A percentile compares a stretch with the other conserved stretches of the same genome.
Evolutionary conservation across 305 asterid genomes (phyloP).

Genomic region (Solanum chacoense): DNA sequence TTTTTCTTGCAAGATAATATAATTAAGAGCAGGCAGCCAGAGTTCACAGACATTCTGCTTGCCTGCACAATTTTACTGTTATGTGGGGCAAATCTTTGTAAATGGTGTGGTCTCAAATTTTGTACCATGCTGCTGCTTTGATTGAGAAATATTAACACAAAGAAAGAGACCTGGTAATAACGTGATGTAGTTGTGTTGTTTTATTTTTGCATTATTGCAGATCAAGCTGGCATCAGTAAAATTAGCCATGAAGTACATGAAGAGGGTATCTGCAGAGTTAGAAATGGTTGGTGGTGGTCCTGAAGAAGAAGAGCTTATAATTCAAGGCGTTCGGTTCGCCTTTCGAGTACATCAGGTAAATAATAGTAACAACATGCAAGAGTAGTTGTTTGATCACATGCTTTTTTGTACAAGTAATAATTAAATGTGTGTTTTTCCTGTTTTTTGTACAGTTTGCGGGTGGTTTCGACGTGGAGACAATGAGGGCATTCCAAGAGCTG

Average conservation of each 20-base stretch:
- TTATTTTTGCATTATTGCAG: slow-evolving; percentile 29
- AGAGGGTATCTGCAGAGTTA: slow-evolving; percentile 82
- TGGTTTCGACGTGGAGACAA: slow-evolving; percentile 87
- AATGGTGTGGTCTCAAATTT: background rate
- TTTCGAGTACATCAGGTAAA: slow-evolving; percentile 73
- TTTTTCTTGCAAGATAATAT: background rate
- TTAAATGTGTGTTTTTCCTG: background rate
- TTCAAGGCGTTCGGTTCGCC: slow-evolving; percentile 90
- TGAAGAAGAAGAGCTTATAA: slow-evolving; percentile 89
- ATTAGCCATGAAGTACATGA: slow-evolving; percentile 95
- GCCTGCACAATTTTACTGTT: background rate
- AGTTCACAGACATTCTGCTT: background rate
- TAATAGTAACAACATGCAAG: background rate
- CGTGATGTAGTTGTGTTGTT: background rate
- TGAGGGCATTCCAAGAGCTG: slow-evolving; percentile 93
- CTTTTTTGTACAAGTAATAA: background rate
- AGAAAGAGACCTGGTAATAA: slow-evolving; percentile 1
- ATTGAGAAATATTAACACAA: slow-evolving; percentile 7
- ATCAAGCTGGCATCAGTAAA: slow-evolving; percentile 93
- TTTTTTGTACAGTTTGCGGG: slow-evolving; percentile 61
- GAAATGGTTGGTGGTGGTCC: slow-evolving; percentile 71
- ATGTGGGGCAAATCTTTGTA: background rate
- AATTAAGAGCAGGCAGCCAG: background rate
- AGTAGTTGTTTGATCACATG: background rate
- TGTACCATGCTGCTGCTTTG: slow-evolving; percentile 1